Evolutionary conservation across 1,139 yeast genomes (phyloP), one percentile per base, ranked within the genome.

Genomic region (Entelexis sorbosivorans): DNA sequence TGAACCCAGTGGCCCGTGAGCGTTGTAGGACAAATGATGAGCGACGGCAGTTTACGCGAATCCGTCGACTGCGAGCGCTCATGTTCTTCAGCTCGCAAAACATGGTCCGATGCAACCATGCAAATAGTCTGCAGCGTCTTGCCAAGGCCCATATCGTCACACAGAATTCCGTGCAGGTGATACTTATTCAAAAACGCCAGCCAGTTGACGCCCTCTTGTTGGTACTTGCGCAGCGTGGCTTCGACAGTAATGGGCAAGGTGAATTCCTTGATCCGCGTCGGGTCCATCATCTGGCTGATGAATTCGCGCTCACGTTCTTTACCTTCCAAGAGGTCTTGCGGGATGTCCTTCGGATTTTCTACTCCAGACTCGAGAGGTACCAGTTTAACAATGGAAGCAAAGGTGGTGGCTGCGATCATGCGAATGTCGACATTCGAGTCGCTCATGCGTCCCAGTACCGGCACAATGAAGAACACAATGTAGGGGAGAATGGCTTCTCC

Each of bases 111-210:
- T 0, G 98, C 85, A 51, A 93, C 88, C 58, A 93, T 91, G 69
- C 98, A 93, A 63, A 93, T 88, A 0, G 98, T 89, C 67, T 93
- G 99, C 56, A 93, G 73, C 0, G 99, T 93, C 65, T 93, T 93
- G 53, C 99, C 99, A 36, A 93, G 75, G 13, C 99, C 99, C 99
- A 93, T 93, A 78, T 93, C 99, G 67, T 93, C 99, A 77, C 98
- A 91, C 48, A 93, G 72, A 62, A 93, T 88, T 48, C 98, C 99
- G 69, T 93, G 98, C 49, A 93, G 72, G 66, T 91, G 96, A 63
- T 93, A 93, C 63, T 86, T 86, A 70, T 91, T 93, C 63, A 93
- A 75, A 64, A 93, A 93, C 16, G 96, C 96, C 52, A 93, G 73
- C 99, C 99, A 93, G 65, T 91, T 93, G 42, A 93, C 94, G 66